Evolutionary conservation across 169 alveolate genomes (phyloP).

Genomic region (Besnoitia besnoiti): DNA sequence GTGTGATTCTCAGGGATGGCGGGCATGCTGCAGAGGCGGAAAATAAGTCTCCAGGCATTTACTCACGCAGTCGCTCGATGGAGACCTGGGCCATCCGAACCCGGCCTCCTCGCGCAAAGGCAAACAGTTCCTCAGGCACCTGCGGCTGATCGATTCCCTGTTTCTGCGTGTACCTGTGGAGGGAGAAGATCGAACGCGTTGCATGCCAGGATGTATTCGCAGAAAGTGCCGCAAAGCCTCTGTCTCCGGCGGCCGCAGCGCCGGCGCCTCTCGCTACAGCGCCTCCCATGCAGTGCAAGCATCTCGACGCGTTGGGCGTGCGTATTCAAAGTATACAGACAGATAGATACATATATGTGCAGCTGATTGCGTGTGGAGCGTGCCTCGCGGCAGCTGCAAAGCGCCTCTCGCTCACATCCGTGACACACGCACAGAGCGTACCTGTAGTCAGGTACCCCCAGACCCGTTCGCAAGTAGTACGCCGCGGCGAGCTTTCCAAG

Average conservation of each 20-base stretch:
- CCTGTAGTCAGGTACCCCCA: neutral
- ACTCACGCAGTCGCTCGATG: neutral
- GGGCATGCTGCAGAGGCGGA: too few species aligned
- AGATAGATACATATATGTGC: neutral
- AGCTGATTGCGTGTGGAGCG: neutral
- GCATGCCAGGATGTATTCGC: neutral
- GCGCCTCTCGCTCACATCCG: too few species aligned
- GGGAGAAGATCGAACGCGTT: too few species aligned
- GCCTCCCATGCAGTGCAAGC: too few species aligned
- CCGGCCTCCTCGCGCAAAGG: neutral
- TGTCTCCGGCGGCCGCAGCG: too few species aligned
- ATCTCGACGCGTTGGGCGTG: too few species aligned
- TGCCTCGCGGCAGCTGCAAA: neutral
- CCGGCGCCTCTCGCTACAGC: too few species aligned
- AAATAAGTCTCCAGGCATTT: neutral
- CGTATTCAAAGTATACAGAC: too few species aligned
- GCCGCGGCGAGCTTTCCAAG: constrained; percentile 41
- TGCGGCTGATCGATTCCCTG: neutral
- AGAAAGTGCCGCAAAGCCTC: too few species aligned
- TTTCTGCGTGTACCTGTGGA: neutral
- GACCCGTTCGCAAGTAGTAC: constrained; percentile 23
- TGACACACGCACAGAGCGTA: too few species aligned
- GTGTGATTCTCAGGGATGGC: too few species aligned
- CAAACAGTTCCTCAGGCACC: neutral
- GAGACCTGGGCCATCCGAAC: neutral